A percentile compares a stretch with the other conserved stretches of the same genome.
Conservation (phyloP, 768 basidiomycete species). For the Boletus insuetus region DNA sequence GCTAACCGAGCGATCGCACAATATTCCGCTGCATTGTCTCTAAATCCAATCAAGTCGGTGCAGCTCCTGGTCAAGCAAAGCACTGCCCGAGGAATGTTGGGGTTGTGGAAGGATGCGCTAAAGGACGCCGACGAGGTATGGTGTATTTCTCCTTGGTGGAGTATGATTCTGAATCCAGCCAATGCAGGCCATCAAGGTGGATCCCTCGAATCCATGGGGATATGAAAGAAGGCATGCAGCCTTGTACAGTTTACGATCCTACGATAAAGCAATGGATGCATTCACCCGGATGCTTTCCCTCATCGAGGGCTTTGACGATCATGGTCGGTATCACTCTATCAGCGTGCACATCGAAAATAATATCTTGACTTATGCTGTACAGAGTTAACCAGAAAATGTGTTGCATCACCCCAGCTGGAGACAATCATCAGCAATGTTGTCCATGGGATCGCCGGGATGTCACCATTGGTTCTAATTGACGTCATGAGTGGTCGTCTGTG, state of each 20-base stretch:
- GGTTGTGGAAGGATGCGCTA: conserved; percentile 10
- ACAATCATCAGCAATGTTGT: neutral
- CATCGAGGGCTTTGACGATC: neutral
- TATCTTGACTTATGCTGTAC: neutral
- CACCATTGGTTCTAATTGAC: neutral
- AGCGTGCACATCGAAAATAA: neutral
- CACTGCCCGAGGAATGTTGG: no score
- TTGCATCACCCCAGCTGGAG: neutral
- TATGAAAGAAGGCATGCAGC: conserved; percentile 2
- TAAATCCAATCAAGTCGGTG: no score
- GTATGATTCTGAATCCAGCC: neutral
- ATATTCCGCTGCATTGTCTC: no score
- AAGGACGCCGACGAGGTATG: conserved; percentile 13
- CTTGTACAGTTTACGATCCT: neutral
- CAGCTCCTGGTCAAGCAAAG: no score
- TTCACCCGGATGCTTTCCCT: neutral
- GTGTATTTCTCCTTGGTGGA: neutral
- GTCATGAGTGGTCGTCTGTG: neutral
- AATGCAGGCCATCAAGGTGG: neutral
- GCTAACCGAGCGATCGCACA: no score
- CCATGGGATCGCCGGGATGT: neutral
- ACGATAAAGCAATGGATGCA: neutral
- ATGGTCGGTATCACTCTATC: neutral
- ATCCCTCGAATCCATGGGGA: neutral
- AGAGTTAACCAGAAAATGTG: neutral